These are phyloP conservation scores for Mycotypha africana DNA, from an alignment of 371 early-diverging fungal genomes.

Conservation along the genomic window DNA sequence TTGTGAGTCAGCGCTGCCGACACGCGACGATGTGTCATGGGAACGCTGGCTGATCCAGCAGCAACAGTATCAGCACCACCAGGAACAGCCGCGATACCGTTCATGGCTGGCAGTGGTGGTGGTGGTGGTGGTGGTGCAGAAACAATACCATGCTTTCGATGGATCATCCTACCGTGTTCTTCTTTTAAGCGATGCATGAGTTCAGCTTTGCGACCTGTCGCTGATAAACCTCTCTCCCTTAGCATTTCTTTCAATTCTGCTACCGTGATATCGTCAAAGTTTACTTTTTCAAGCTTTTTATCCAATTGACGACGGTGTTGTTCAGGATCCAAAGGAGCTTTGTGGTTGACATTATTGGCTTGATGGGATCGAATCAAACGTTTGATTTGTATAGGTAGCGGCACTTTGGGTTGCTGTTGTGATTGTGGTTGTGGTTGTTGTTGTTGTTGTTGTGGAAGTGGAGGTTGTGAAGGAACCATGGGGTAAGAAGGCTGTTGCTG, in stretches of 20 bases:
- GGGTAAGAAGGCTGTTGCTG: too few relatives aligned
- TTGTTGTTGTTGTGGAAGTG: constrained; percentile 3
- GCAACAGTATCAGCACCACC: too few relatives aligned
- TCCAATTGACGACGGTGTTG: constrained; percentile 20
- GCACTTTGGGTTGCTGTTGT: background rate
- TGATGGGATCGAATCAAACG: constrained; percentile 1
- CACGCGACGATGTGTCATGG: too few relatives aligned
- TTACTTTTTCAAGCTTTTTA: constrained; percentile 37
- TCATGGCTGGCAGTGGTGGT: background rate
- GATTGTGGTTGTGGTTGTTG: background rate
- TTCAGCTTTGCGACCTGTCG: constrained; percentile 60
- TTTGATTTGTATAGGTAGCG: constrained; percentile 22
- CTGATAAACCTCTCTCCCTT: constrained; percentile 49
- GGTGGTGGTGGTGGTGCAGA: background rate
- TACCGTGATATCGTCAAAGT: constrained; percentile 68
- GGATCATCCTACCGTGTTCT: constrained; percentile 24
- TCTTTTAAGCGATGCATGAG: constrained; percentile 52
- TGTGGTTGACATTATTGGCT: background rate
- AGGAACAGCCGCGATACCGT: background rate
- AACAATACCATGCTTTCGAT: background rate
- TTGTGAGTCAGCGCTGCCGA: too few relatives aligned
- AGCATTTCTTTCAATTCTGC: constrained; percentile 62
- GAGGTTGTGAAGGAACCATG: constrained; percentile 9
- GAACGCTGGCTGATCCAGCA: too few relatives aligned
- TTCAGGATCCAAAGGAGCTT: constrained; percentile 4